These are phyloP conservation scores for Phytophthora macrochlamydospora DNA, from an alignment of 352 stramenopile genomes.

Conservation along the genomic window DNA sequence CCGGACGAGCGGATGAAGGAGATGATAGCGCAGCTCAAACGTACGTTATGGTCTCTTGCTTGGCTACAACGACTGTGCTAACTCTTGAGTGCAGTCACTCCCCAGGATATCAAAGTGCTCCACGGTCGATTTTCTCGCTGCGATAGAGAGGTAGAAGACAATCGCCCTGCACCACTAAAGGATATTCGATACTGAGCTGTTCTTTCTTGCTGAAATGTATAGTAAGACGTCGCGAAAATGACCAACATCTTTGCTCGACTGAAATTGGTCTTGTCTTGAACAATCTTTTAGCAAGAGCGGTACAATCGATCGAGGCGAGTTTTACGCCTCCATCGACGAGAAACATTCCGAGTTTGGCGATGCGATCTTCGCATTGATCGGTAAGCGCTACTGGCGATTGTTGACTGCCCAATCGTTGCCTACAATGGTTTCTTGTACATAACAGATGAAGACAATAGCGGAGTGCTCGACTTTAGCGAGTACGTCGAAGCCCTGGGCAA, in stretches of 20 bases:
- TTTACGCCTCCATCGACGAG: slow-evolving; percentile 72
- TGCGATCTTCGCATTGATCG: slow-evolving; percentile 76
- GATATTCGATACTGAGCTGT: not conserved
- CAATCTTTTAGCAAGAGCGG: slow-evolving; percentile 54
- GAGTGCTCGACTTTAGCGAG: slow-evolving; percentile 73
- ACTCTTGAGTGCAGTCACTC: slow-evolving; percentile 43
- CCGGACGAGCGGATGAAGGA: slow-evolving; percentile 73
- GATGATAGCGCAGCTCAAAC: slow-evolving; percentile 71
- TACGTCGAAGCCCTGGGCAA: slow-evolving; percentile 80
- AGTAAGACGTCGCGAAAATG: not conserved
- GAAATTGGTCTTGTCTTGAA: not conserved
- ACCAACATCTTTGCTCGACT: not conserved
- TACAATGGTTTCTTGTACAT: not conserved
- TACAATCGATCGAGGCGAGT: slow-evolving; percentile 71
- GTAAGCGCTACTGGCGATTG: slow-evolving; percentile 11
- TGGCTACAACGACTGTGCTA: not conserved
- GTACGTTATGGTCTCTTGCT: slow-evolving; percentile 17
- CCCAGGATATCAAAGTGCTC: slow-evolving; percentile 57
- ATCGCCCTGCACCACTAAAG: too few relatives aligned
- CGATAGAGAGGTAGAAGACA: slow-evolving; percentile 59
- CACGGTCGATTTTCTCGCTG: slow-evolving; percentile 66
- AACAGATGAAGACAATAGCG: slow-evolving; percentile 71
- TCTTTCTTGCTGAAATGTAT: not conserved
- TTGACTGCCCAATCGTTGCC: not conserved
- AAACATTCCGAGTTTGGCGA: slow-evolving; percentile 75